These are phyloP conservation scores for Schizochytrium sp. DNA, from an alignment of 108 stramenopile genomes.

Conservation along the genomic window DNA sequence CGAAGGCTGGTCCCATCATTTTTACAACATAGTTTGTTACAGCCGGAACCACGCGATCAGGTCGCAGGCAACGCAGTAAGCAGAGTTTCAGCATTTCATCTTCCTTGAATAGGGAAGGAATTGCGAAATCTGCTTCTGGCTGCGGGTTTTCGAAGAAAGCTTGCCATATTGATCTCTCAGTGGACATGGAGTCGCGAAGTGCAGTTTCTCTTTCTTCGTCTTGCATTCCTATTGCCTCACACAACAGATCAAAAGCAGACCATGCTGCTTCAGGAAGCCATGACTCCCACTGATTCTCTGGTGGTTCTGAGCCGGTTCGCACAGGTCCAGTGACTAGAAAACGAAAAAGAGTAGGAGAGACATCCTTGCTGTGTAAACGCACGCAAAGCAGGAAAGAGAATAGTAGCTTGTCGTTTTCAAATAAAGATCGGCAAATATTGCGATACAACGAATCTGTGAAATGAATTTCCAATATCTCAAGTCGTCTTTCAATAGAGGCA, in stretches of 20 bases:
- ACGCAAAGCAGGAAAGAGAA: conserved; percentile 75
- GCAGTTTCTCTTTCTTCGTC: not conserved
- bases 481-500: conserved; percentile 64
- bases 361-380: not conserved
- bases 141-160: conserved; percentile 60
- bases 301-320: conserved; percentile 6
- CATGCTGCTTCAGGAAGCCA: conserved; percentile 74
- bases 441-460: conserved; percentile 76
- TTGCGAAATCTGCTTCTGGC: conserved; percentile 60
- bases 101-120: conserved; percentile 49
- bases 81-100: conserved; percentile 68
- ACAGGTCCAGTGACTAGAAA: conserved; percentile 32
- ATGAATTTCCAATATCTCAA: conserved; percentile 67
- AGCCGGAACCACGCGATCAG: conserved; percentile 74
- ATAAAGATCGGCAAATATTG: conserved; percentile 77
- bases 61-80: conserved; percentile 73
- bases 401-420: conserved; percentile 80
- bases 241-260: conserved; percentile 70
- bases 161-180: conserved; percentile 67
- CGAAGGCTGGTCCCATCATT: conserved; percentile 71
- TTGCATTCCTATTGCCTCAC: conserved; percentile 39
- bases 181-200: conserved; percentile 54
- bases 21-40: conserved; percentile 70
- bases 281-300: not conserved
- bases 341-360: conserved; percentile 15